phyloP scores from a whole-genome alignment of 2,329 filamentous ascomycete species.

The Trichoderma sp. region DNA sequence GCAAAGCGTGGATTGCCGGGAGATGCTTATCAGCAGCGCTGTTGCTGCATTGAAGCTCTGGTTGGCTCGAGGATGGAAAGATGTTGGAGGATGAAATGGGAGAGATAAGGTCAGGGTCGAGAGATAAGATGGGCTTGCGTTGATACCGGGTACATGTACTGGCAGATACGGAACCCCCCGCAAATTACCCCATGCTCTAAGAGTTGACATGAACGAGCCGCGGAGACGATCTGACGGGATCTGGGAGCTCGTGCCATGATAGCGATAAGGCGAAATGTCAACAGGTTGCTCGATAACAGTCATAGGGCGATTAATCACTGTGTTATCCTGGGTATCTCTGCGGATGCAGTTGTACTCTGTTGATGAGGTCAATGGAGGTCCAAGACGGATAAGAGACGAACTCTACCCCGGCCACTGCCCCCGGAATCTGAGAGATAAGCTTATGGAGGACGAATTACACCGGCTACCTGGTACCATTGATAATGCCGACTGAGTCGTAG shows the following conservation, averaged over 20 bases:
- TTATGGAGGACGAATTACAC: not conserved
- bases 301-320: conserved; percentile 15
- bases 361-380: not conserved
- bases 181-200: conserved; percentile 18
- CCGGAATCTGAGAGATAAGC: conserved; percentile 1
- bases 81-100: not conserved
- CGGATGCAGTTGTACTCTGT: not conserved
- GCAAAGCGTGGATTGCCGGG: not conserved
- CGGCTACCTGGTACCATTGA: not conserved
- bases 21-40: conserved; percentile 7
- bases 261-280: conserved; percentile 17
- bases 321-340: not conserved
- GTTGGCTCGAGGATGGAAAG: conserved; percentile 1
- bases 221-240: not conserved
- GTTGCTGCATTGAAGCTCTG: not conserved
- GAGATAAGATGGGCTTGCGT: not conserved
- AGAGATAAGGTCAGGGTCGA: conserved; percentile 6
- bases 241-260: not conserved
- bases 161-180: not conserved
- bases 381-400: not conserved
- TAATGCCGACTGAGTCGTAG: not conserved
- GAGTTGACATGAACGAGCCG: not conserved
- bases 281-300: conserved; percentile 13
- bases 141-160: not conserved
- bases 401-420: not conserved